phyloP scores from a whole-genome alignment of 345 rosid genomes.

The Eucalyptus guilfoylei region DNA sequence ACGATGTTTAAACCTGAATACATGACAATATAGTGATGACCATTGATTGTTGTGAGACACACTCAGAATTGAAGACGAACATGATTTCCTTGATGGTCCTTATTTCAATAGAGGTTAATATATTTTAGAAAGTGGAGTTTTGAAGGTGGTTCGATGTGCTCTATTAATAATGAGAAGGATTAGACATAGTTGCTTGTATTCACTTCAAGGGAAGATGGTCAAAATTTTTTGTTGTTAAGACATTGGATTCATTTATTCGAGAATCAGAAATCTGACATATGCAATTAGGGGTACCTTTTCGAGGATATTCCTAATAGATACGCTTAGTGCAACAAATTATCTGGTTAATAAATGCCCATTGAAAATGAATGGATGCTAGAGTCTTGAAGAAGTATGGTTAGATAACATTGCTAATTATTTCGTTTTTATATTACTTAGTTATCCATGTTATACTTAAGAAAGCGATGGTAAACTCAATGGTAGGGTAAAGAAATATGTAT shows the following conservation, averaged over 20 bases:
- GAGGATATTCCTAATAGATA: neutral
- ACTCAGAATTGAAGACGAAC: neutral
- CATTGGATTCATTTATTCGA: neutral
- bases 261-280: neutral
- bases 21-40: neutral
- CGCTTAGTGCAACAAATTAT: neutral
- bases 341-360: neutral
- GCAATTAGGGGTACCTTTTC: neutral
- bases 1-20: neutral
- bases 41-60: neutral
- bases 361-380: neutral
- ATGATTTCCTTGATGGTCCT: neutral
- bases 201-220: neutral
- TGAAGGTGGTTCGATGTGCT: neutral
- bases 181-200: neutral
- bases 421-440: neutral
- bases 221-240: neutral
- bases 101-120: neutral
- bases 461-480: too few relatives aligned
- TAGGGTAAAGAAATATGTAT: too few relatives aligned
- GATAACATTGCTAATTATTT: neutral
- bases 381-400: neutral
- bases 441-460: neutral
- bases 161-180: neutral
- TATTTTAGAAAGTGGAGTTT: neutral